Evolutionary conservation across 2,329 filamentous ascomycete genomes (phyloP), one percentile per base, ranked within the genome.

Genomic region (Cryphonectria parasitica): DNA sequence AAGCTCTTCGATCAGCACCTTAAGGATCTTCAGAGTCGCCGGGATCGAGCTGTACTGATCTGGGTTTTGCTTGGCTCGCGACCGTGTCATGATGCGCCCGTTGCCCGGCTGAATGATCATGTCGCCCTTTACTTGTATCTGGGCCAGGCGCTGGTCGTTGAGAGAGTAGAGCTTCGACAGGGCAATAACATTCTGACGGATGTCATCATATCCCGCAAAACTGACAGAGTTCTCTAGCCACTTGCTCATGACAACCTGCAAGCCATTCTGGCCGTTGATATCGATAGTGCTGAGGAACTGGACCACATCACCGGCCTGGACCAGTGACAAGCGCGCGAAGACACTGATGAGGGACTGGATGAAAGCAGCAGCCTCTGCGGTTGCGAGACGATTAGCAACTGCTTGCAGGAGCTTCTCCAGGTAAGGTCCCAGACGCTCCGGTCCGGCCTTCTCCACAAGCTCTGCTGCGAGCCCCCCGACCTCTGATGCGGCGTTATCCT

Each of bases 121-220:
- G 78, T 99, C 95, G 69, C 96, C 96, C 83, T 95, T 97, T 75
- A 98, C 95, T 78, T 90, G 89, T 3, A 95, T 93, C 77, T 93
- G 90, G 17, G 88, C 84, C 43, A 99, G 81, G 43, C 95, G 91
- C 13, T 90, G 84, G 77, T 98, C 95, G 77, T 96, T 92, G 25
- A 99, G 87, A 68, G 91, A 91, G 80, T 96, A 98, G 2, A 99
- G 85, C 78, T 97, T 97, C 0, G 94, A 95, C 2, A 99, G 87
- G 7, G 96, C 96, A 75, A 97, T 95, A 71, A 98, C 93, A 77
- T 98, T 99, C 80, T 98, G 94, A 75, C 95, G 89, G 76, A 98
- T 98, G 80, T 98, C 95, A 76, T 98, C 95, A 76, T 98, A 99
- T 17, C 96, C 96, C n/a, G 94, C 94, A 82, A 99, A 99, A 80